Evolutionary conservation across 768 basidiomycete genomes (phyloP).

Genomic region (Lentinula aciculospora): DNA sequence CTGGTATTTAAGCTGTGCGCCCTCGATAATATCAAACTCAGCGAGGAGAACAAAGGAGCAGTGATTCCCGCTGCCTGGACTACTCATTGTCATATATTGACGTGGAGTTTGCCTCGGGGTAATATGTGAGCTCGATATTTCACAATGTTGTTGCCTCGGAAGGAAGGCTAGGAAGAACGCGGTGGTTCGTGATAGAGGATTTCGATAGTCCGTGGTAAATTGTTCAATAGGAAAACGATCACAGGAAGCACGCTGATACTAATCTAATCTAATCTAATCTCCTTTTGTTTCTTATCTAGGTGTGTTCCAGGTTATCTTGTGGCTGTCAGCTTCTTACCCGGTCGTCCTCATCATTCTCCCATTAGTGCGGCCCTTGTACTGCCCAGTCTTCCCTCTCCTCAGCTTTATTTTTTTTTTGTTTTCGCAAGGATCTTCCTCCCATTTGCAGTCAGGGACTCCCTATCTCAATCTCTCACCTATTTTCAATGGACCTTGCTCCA

Average conservation of each 20-base stretch:
- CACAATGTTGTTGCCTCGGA: no score
- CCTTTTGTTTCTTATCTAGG: background rate
- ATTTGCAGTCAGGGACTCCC: background rate
- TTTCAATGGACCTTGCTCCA: background rate
- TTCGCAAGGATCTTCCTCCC: background rate
- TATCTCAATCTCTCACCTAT: background rate
- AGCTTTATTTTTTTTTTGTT: background rate
- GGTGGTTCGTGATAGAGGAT: no score
- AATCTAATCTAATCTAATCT: background rate
- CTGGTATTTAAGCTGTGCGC: conserved; percentile 91
- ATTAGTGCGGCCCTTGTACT: background rate
- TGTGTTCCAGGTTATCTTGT: background rate
- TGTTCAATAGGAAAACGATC: background rate
- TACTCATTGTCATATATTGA: conserved; percentile 42
- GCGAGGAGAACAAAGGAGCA: conserved; percentile 93
- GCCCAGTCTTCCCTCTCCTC: background rate
- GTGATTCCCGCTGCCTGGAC: conserved; percentile 52
- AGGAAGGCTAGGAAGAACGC: no score
- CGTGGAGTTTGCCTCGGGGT: no score
- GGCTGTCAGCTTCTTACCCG: background rate
- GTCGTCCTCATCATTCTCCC: background rate
- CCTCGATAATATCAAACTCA: conserved; percentile 97
- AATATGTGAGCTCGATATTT: no score
- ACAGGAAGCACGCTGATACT: background rate
- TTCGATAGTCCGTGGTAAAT: no score